phyloP scores from a whole-genome alignment of 768 basidiomycete genomes.

The Suillus fuscotomentosus region DNA sequence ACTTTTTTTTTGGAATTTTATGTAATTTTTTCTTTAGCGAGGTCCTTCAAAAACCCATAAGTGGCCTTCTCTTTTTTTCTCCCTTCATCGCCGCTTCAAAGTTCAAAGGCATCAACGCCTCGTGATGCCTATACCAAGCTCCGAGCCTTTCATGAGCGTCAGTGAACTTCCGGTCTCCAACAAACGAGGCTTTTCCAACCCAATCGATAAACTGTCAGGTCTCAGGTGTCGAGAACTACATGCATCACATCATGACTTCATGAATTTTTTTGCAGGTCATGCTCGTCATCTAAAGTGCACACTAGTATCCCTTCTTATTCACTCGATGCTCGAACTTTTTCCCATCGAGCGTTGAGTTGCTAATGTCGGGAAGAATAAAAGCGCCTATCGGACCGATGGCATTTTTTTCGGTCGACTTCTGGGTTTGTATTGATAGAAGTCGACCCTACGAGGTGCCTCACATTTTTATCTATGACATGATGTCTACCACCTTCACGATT shows the following conservation, averaged over 20 bases:
- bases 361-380: slow-evolving; percentile 48
- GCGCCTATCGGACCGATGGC: slow-evolving; percentile 22
- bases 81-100: neutral
- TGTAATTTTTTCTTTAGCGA: neutral
- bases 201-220: neutral
- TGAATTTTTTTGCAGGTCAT: neutral
- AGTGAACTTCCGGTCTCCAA: neutral
- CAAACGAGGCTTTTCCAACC: neutral
- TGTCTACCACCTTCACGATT: neutral
- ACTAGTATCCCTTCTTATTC: slow-evolving; percentile 37
- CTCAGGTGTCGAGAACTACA: neutral
- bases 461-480: slow-evolving; percentile 22
- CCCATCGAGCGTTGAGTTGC: slow-evolving; percentile 49
- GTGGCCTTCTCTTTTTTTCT: neutral
- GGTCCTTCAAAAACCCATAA: neutral
- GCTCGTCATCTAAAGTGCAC: neutral
- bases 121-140: no score
- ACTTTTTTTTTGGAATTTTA: neutral
- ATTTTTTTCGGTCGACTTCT: slow-evolving; percentile 59
- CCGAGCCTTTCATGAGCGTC: no score
- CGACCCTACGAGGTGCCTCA: slow-evolving; percentile 68
- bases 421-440: slow-evolving; percentile 24
- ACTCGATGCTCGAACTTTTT: slow-evolving; percentile 41
- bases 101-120: no score
- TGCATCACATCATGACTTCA: neutral